Conservation (phyloP, 148 eudicot species). For the Amaranthus cruentus region DNA sequence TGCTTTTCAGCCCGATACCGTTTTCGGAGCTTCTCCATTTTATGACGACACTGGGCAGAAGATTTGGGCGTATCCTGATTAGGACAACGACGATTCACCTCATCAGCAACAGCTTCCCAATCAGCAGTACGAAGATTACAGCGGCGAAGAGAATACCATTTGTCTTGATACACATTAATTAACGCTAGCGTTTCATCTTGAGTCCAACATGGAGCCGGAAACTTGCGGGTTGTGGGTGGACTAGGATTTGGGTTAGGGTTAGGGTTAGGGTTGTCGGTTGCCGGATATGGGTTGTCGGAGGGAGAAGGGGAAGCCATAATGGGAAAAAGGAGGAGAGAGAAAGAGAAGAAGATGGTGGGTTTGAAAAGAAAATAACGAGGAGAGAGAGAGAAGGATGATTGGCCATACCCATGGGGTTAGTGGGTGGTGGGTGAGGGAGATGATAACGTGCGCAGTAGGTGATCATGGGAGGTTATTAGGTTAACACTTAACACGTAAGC, state of each 20-base stretch:
- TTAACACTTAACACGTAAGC: too few species aligned
- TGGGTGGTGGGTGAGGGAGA: constrained; percentile 26
- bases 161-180: constrained; percentile 52
- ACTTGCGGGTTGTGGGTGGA: constrained; percentile 31
- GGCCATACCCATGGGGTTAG: constrained; percentile 24
- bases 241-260: too few species aligned
- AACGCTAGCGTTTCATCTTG: constrained; percentile 61
- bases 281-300: constrained; percentile 9
- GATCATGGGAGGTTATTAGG: background rate
- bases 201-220: constrained; percentile 82
- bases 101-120: constrained; percentile 75
- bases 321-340: background rate
- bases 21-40: constrained; percentile 88
- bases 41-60: constrained; percentile 83
- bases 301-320: constrained; percentile 14
- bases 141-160: constrained; percentile 81
- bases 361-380: background rate
- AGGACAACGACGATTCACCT: constrained; percentile 44
- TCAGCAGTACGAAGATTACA: constrained; percentile 68
- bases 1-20: constrained; percentile 75
- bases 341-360: background rate
- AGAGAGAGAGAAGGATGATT: background rate
- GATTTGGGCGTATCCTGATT: constrained; percentile 34
- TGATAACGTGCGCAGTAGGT: constrained; percentile 43
- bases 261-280: constrained; percentile 19